Evolutionary conservation across 1,139 yeast species (phyloP), one percentile per base, ranked within the genome.

Genomic region (Candida glucosophila): DNA sequence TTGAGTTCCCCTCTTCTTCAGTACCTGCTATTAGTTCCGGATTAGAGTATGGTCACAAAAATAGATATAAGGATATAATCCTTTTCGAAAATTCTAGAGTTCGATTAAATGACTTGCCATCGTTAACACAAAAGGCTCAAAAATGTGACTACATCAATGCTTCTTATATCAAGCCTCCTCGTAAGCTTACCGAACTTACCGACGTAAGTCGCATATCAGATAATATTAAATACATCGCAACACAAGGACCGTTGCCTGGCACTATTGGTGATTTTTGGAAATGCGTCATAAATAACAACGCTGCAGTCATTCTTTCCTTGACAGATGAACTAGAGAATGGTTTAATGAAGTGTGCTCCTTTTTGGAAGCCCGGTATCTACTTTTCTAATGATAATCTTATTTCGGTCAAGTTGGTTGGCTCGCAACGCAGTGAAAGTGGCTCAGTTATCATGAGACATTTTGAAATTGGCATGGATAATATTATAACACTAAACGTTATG

Each of bases 21-120:
- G 32, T 44, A 14, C 55, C 57, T 7, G 39, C 41, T 6, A 54
- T 63, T 21, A 55, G 59, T 35, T 39, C 53, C 15, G 94, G 93
- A 2, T 71, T 82, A 28, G 93, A 82, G 47, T 66, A 67, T 31
- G 92, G 93, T 10, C 60, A 65, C 36, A 76, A 82, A 47, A 83
- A 83, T 49, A 53, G 95, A 31, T 83, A 83, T 54, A 75, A 80
- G 35, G 86, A 83, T 46, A 79, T 83, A 25, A 67, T 81, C 40
- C 78, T 92, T n/a, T 83, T 73, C 49, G 90, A 80, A 39, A 86
- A 80, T 42, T 71, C 90, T 8, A 58, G 94, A 31, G 95, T 85
- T 11, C 68, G 65, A 35, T 53, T 50, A 39, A 49, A 29, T 30
- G 49, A 52, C 27, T 24, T 21, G 13, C 22, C 27, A n/a, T 6